A percentile compares a stretch with the other conserved stretches of the same genome.
phyloP scores from a whole-genome alignment of 345 rosid genomes.

The Excoecaria agallocha region DNA sequence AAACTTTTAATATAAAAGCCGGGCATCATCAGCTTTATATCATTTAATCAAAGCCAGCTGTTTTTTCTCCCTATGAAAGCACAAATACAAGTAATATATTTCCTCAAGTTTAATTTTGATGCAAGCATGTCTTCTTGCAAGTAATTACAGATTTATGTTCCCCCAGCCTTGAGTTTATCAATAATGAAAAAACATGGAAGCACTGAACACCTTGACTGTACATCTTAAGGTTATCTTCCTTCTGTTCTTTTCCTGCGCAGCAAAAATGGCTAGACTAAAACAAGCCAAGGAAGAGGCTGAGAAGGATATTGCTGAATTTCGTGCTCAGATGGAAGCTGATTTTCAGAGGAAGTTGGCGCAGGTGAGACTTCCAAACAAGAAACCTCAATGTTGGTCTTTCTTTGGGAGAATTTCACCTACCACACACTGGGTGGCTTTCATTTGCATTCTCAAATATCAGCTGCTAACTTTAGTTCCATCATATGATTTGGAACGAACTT shows the following conservation, averaged over 20 bases:
- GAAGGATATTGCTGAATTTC: slow-evolving; percentile 67
- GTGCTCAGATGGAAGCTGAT: slow-evolving; percentile 71
- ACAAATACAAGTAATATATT: not conserved
- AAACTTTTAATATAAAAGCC: not conserved
- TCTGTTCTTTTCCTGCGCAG: slow-evolving; percentile 29
- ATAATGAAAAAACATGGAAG: not conserved
- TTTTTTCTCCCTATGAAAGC: not conserved
- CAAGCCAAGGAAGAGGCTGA: slow-evolving; percentile 98
- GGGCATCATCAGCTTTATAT: not conserved
- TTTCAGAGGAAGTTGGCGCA: slow-evolving; percentile 80
- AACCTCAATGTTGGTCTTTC: not conserved
- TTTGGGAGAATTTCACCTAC: not conserved
- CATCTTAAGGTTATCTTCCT: not conserved
- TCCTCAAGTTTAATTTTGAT: not conserved
- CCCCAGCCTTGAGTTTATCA: not conserved
- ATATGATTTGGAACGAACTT: not conserved
- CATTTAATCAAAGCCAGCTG: not conserved
- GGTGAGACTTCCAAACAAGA: slow-evolving; percentile 36
- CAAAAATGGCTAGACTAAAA: slow-evolving; percentile 73
- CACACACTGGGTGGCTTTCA: not conserved
- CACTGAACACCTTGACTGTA: not conserved
- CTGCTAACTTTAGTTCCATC: not conserved
- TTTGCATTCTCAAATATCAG: not conserved
- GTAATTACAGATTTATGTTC: not conserved
- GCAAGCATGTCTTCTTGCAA: not conserved